Conservation (phyloP, 1,139 yeast genomes). For the Yamadazyma diddensiae region DNA sequence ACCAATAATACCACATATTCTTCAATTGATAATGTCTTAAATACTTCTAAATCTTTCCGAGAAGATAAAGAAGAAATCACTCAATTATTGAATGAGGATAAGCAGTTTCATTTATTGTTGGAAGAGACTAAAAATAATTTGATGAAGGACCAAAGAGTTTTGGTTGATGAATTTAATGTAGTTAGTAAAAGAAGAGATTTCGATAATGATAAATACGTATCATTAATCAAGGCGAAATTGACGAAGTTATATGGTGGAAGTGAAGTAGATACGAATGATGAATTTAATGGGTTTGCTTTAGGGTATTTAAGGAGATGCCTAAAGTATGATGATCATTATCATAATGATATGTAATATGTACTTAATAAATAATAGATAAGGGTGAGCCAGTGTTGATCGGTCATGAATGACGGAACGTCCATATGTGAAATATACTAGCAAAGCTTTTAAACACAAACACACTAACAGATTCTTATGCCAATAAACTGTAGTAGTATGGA, state of each 20-base stretch:
- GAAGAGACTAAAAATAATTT: conserved; percentile 20
- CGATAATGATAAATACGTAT: conserved; percentile 29
- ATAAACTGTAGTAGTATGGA: too few relatives aligned
- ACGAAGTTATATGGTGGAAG: conserved; percentile 22
- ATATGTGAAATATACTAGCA: too few relatives aligned
- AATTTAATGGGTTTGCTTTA: conserved; percentile 27
- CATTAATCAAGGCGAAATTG: conserved; percentile 22
- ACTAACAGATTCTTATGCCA: too few relatives aligned
- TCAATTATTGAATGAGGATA: conserved; percentile 34
- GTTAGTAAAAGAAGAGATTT: conserved; percentile 14
- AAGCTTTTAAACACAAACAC: too few relatives aligned
- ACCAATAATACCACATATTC: conserved; percentile 44
- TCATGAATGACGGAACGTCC: too few relatives aligned
- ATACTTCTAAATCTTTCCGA: conserved; percentile 37
- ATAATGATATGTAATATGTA: conserved; percentile 6
- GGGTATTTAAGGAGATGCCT: conserved; percentile 31
- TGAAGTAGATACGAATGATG: conserved; percentile 17
- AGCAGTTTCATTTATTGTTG: conserved; percentile 26
- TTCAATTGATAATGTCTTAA: conserved; percentile 35
- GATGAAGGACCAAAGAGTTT: conserved; percentile 2
- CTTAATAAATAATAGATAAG: too few relatives aligned
- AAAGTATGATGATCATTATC: conserved; percentile 17
- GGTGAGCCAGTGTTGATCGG: too few relatives aligned
- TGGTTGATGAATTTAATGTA: conserved; percentile 7
- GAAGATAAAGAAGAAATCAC: conserved; percentile 44